Base-by-base conservation (phyloP, 352 stramenopile species). In the Hyaloperonospora arabidopsidis region DNA sequence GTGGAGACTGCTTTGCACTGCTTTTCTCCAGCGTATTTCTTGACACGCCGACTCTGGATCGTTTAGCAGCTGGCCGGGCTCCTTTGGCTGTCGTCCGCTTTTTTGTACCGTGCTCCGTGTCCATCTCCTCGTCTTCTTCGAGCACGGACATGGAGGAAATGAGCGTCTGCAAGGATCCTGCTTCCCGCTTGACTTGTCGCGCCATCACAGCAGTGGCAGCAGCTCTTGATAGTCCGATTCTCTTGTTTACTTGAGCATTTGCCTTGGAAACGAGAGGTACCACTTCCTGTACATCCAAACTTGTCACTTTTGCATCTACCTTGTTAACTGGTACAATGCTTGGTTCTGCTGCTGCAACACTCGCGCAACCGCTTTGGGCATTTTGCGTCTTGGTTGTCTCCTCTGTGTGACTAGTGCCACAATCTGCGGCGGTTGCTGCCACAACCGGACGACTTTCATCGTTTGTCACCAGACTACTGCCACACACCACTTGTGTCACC, bases 131-230 rank as follows among this genome's bases (percentile, higher is more conserved):
- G 5, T 48, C 7, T 13, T 8, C 15, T 19, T 48, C 17, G 34
- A 2, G 23, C 29, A 34, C 38, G 2, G 49, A 21, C 0, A 28
- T 25, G 1, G 57, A 44, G 11, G 40, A 36, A 6, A 64, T 22
- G 6, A 70, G 15, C 17, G 63, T 40, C 0, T 40, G 29, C 7
- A 65, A 6, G 3, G 54, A 22, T 13, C 5, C 15, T 17, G 35
- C 38, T 51, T 69, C 52, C 10, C 61, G 28, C 39, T 58, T 36
- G 1, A 23, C 50, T 46, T 61, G 59, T 25, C 49, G 57, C 14
- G 51, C n/a, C 48, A 66, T 63, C 34, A 52, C 49, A 21, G 57
- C 57, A 14, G 40, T 45, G 6, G 61, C 52, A 18, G 57, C 62
- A 50, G 57, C 62, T 57, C 57, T 59, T 0, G 57, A 35, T 10